These are phyloP conservation scores for Xylaria cubensis DNA, from an alignment of 495 filamentous ascomycete genomes.

Conservation along the genomic window DNA sequence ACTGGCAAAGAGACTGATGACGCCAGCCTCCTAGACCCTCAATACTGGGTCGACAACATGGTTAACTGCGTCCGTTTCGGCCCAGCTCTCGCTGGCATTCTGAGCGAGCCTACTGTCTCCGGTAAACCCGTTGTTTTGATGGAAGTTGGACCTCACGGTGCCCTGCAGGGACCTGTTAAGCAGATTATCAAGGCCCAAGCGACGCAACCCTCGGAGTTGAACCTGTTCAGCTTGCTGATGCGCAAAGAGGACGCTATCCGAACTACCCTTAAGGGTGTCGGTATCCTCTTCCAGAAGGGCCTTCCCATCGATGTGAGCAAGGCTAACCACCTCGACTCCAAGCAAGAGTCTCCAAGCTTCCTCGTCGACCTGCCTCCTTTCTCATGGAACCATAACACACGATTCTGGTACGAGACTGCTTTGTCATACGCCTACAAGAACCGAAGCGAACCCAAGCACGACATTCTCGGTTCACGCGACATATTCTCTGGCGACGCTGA, in stretches of 20 bases:
- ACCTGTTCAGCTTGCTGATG: constrained; percentile 33
- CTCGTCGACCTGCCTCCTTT: constrained; percentile 44
- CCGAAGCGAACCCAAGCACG: constrained; percentile 46
- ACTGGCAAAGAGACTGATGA: constrained; percentile 41
- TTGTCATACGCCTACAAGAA: constrained; percentile 51
- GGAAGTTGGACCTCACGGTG: constrained; percentile 64
- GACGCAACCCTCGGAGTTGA: constrained; percentile 23
- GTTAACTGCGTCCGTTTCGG: constrained; percentile 50
- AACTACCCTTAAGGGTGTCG: constrained; percentile 40
- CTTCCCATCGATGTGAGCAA: constrained; percentile 48
- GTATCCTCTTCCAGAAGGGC: constrained; percentile 45
- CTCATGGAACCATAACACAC: constrained; percentile 48
- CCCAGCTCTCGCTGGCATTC: constrained; percentile 37
- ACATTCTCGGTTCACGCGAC: constrained; percentile 51
- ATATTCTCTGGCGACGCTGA: constrained; percentile 42
- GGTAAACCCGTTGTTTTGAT: constrained; percentile 43
- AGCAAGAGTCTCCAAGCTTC: constrained; percentile 30
- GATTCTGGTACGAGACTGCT: constrained; percentile 50
- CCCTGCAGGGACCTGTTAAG: constrained; percentile 57
- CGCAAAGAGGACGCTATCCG: constrained; percentile 42
- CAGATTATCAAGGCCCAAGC: constrained; percentile 48
- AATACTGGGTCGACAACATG: constrained; percentile 54
- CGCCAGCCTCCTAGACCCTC: constrained; percentile 35
- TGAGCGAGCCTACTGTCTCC: constrained; percentile 26
- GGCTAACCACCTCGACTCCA: constrained; percentile 36